Evolutionary conservation across 2,329 filamentous ascomycete species (phyloP), one percentile per base, ranked within the genome.

Genomic region (Colletotrichum cuscutae): DNA sequence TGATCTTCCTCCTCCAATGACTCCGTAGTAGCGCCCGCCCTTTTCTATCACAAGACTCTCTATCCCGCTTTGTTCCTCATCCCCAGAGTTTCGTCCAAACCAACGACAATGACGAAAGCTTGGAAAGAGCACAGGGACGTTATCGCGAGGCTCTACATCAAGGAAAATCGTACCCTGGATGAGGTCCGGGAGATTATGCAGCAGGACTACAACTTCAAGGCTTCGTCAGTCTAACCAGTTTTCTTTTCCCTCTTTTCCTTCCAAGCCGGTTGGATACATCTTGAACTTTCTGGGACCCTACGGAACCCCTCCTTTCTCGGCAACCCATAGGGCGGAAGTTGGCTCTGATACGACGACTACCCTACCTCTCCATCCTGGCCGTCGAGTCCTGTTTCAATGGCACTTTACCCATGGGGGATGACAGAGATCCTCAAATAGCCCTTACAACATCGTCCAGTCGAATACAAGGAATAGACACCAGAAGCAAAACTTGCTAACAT

Each of bases 71-170:
- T 63, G 9, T 19, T 53, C 53, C 26, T 49, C 42, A 3, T 42
- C 13, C 37, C 13, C 15, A 7, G 13, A 42, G 15, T 42, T 19
- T 13, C 13, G 15, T 42, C 37, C 26, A 30, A 58, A 72, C 54
- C 72, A 72, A 54, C 42, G 74, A 82, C 74, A 62, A 87, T 87
- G 85, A 85, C 84, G 26, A 86, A 86, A 74, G 76, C 79, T 15
- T 88, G 86, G 86, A 78, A 81, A 7, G 77, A 81, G 24, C 75
- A 84, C 77, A 80, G 78, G 35, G 66, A 74, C 1, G 75, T 73
- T 32, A 86, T 88, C 71, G 77, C 80, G 49, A 75, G 74, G 28
- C 75, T 86, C 32, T 88, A 88, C 77, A 84, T 83, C 63, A 74
- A 79, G 4, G 79, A 84, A 22, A 80, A 80, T 46, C 78, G 76